Percentiles rank a stretch among this genome's conserved stretches.
Conservation (phyloP, 345 rosid genomes). For the Syzygium aromaticum region DNA sequence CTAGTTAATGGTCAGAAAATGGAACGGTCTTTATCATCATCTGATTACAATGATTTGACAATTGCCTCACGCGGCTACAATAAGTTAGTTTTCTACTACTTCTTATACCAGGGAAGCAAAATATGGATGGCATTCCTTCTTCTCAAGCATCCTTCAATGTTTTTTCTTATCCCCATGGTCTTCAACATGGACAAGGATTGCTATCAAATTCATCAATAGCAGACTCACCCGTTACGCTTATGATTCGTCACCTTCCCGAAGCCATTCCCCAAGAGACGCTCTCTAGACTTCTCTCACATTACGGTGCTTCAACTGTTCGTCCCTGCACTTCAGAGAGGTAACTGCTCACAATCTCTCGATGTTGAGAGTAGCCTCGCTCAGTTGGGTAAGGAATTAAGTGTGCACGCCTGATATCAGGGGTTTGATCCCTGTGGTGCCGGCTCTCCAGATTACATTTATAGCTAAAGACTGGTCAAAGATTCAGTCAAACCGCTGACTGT, state of each 20-base stretch:
- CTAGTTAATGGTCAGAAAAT: background rate
- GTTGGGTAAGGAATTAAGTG: background rate
- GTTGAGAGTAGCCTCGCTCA: background rate
- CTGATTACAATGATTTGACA: background rate
- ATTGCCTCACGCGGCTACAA: background rate
- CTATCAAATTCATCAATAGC: background rate
- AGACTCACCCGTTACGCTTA: constrained; percentile 28
- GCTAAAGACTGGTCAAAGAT: background rate
- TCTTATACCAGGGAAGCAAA: background rate
- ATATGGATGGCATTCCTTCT: background rate
- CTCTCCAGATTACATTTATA: background rate
- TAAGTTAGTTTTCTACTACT: background rate
- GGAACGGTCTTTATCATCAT: background rate
- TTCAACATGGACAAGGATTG: constrained; percentile 2
- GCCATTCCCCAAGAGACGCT: constrained; percentile 70
- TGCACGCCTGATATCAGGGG: background rate
- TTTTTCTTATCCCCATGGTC: background rate
- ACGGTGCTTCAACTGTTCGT: constrained; percentile 76
- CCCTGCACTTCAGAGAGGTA: constrained; percentile 72
- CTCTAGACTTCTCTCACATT: constrained; percentile 67
- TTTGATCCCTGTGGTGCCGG: background rate
- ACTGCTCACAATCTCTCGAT: background rate
- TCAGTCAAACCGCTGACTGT: background rate
- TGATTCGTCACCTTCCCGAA: constrained; percentile 77
- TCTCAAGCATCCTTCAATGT: constrained; percentile 1